Conservation (phyloP, 148 eudicot genomes). For the Nyssa sinensis region DNA sequence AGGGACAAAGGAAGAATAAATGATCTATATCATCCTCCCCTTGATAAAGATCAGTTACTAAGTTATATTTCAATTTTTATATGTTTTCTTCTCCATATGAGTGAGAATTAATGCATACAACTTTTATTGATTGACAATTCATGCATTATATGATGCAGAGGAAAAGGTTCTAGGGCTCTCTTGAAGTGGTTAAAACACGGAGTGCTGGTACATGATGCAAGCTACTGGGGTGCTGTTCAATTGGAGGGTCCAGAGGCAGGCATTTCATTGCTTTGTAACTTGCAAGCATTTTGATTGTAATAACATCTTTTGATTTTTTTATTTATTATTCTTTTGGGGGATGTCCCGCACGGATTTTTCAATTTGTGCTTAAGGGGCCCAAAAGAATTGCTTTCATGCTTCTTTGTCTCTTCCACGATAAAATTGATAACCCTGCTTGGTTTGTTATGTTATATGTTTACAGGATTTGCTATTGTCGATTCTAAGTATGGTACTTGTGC, state of each 20-base stretch:
- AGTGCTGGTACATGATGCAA: slow-evolving; percentile 81
- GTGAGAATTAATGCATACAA: not conserved
- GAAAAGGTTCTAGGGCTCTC: slow-evolving; percentile 89
- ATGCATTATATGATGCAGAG: slow-evolving; percentile 41
- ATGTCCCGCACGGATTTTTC: too few relatives aligned
- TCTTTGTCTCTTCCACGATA: too few relatives aligned
- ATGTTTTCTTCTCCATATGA: not conserved
- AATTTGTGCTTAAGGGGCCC: too few relatives aligned
- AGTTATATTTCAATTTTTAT: too few relatives aligned
- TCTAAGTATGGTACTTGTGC: slow-evolving; percentile 47
- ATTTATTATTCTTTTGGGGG: too few relatives aligned
- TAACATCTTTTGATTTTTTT: not conserved
- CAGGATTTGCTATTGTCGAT: slow-evolving; percentile 61
- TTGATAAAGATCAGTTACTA: too few relatives aligned
- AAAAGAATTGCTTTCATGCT: too few relatives aligned
- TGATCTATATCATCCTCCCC: too few relatives aligned
- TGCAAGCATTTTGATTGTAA: slow-evolving; percentile 1
- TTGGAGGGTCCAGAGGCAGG: slow-evolving; percentile 84
- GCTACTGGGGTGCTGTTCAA: slow-evolving; percentile 64
- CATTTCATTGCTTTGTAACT: slow-evolving; percentile 23
- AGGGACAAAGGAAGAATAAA: too few relatives aligned
- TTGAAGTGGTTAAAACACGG: slow-evolving; percentile 68
- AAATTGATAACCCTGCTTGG: not conserved
- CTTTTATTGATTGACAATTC: not conserved
- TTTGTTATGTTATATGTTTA: slow-evolving; percentile 14